These are phyloP conservation scores for Isatis lusitanica DNA, from an alignment of 441 rosid genomes.

Conservation along the genomic window DNA sequence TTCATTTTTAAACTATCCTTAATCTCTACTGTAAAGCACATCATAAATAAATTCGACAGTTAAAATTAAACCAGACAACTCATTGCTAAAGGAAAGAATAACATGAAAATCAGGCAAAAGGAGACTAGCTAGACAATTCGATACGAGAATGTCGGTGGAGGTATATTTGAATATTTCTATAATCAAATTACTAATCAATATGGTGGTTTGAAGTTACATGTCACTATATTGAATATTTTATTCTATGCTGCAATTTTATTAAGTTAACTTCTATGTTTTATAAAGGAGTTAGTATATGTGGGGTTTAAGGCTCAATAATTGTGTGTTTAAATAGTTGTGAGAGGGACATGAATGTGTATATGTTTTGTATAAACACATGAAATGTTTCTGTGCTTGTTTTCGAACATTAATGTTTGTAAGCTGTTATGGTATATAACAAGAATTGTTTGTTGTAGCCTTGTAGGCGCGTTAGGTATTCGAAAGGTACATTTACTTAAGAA, in stretches of 20 bases:
- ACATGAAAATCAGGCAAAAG: neutral
- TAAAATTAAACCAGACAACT: neutral
- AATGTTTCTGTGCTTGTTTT: constrained; percentile 35
- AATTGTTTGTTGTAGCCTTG: neutral
- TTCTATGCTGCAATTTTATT: neutral
- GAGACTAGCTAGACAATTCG: neutral
- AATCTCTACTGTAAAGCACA: neutral
- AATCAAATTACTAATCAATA: constrained; percentile 2
- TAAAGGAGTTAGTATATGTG: constrained; percentile 4
- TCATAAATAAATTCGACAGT: neutral
- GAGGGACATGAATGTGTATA: constrained; percentile 41
- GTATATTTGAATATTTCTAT: neutral
- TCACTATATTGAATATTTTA: constrained; percentile 24
- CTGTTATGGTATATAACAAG: neutral
- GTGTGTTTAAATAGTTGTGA: neutral
- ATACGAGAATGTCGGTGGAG: constrained; percentile 26
- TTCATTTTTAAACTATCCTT: neutral
- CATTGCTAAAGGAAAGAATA: constrained; percentile 23
- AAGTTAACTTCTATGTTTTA: neutral
- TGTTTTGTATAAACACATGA: constrained; percentile 40
- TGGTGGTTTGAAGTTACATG: constrained; percentile 27
- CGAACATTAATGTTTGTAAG: constrained; percentile 12
- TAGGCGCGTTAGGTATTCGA: constrained; percentile 30
- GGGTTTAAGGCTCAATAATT: constrained; percentile 26
- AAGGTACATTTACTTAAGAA: constrained; percentile 22